phyloP scores from a whole-genome alignment of 2,329 filamentous ascomycete genomes.

The Cylindrodendrum hubeiense region DNA sequence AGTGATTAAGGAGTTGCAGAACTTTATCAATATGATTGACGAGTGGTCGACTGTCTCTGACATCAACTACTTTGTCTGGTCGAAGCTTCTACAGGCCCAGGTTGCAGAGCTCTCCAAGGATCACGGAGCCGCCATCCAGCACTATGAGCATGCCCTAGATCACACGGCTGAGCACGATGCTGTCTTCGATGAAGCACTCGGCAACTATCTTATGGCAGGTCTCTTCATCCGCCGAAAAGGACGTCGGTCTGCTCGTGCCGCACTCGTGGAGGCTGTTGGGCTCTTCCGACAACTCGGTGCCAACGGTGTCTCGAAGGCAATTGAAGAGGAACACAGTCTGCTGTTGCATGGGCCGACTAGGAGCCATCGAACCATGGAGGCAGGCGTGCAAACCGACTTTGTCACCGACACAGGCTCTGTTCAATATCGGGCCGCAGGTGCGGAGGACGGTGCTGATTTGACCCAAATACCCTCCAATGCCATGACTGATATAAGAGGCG shows the following conservation, averaged over 20 bases:
- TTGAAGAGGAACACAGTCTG: slow-evolving; percentile 76
- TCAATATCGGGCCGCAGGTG: slow-evolving; percentile 62
- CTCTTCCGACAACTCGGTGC: slow-evolving; percentile 79
- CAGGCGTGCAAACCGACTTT: slow-evolving; percentile 78
- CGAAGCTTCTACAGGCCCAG: slow-evolving; percentile 76
- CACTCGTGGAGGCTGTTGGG: slow-evolving; percentile 75
- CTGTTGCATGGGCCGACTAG: slow-evolving; percentile 73
- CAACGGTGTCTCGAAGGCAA: slow-evolving; percentile 74
- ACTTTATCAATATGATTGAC: slow-evolving; percentile 71
- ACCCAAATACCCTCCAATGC: slow-evolving; percentile 57
- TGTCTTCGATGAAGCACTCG: slow-evolving; percentile 78
- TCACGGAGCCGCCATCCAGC: slow-evolving; percentile 68
- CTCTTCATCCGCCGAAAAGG: slow-evolving; percentile 76
- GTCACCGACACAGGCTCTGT: slow-evolving; percentile 67
- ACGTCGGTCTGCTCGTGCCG: slow-evolving; percentile 75
- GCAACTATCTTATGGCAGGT: slow-evolving; percentile 80
- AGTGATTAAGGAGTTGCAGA: slow-evolving; percentile 65
- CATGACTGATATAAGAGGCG: slow-evolving; percentile 65
- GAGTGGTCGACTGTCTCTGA: slow-evolving; percentile 74
- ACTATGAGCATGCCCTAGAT: slow-evolving; percentile 79
- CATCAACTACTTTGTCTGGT: slow-evolving; percentile 80
- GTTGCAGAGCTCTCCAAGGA: slow-evolving; percentile 72
- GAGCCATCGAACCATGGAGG: slow-evolving; percentile 71
- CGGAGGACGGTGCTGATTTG: slow-evolving; percentile 58
- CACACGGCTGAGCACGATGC: slow-evolving; percentile 77